A percentile compares a stretch with the other conserved stretches of the same genome.
phyloP scores from a whole-genome alignment of 2,329 filamentous ascomycete species.

The Diaporthe ampelina region DNA sequence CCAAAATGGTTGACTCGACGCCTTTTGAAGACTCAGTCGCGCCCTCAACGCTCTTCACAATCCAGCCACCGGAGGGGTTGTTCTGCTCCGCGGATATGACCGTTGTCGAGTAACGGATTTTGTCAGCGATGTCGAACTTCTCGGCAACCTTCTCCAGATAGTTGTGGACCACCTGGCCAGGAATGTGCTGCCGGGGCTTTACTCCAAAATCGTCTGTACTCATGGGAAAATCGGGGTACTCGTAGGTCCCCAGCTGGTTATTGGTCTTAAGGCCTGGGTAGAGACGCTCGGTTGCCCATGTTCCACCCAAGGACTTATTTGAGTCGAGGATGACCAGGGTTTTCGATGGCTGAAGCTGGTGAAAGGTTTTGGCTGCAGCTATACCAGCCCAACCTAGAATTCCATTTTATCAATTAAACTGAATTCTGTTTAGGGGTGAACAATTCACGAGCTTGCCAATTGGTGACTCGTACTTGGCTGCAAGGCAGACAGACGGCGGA shows the following conservation, averaged over 20 bases:
- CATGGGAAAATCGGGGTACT: constrained; percentile 83
- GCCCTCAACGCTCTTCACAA: constrained; percentile 49
- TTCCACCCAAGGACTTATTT: constrained; percentile 72
- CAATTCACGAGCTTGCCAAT: not conserved
- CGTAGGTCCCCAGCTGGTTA: constrained; percentile 75
- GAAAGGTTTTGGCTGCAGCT: constrained; percentile 72
- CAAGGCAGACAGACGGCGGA: not conserved
- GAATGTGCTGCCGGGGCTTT: constrained; percentile 60
- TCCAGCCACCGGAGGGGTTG: constrained; percentile 56
- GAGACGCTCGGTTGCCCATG: constrained; percentile 76
- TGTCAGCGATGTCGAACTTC: constrained; percentile 56
- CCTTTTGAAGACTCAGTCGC: constrained; percentile 49
- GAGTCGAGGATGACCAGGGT: constrained; percentile 71
- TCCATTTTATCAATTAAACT: not conserved
- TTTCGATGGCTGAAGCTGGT: constrained; percentile 68
- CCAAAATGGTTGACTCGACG: not conserved
- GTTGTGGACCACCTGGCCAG: constrained; percentile 59
- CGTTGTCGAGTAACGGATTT: constrained; percentile 56
- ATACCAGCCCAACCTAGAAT: constrained; percentile 58
- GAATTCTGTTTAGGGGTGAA: not conserved
- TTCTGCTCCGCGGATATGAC: constrained; percentile 60
- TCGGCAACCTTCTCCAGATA: constrained; percentile 63
- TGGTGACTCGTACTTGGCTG: not conserved
- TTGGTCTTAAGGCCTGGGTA: constrained; percentile 81
- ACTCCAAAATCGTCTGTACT: constrained; percentile 64